Evolutionary conservation across 805 yeast species (phyloP), one percentile per base, ranked within the genome.

Genomic region (Sungouiella blattae): DNA sequence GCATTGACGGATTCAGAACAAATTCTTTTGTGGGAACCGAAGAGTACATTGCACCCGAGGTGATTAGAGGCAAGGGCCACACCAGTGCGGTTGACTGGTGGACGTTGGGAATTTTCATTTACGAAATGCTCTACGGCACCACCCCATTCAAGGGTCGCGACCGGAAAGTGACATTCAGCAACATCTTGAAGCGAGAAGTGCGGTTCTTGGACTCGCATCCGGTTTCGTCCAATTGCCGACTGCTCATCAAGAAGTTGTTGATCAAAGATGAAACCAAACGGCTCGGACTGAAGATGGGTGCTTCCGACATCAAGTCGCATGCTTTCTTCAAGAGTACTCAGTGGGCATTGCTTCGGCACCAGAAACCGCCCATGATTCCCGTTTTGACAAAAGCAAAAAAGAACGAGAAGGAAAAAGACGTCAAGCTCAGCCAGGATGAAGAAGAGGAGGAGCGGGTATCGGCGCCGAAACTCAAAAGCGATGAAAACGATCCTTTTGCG

Each of bases 71-170:
- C 1, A 86, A 89, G 49, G 98, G 98, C 2, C 99, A 93, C 52
- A 91, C 98, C 1, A 83, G 91, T 6, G 96, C 98, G 0, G 98
- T 93, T 12, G 99, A 93, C 60, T 93, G 98, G 98, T 93, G 99
- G 99, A 93, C 98, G 0, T 67, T 93, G 46, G 99, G 99, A 3
- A 88, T 93, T 14, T 72, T 93, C 50, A 68, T 88, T 16, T 94
- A 79, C 60, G 99, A 93, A 56, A 93, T 93, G 98, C 64, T 93
- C 15, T 89, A 78, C 59, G 98, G 98, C 1, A 84, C 87, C 6
- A 93, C 98, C 0, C 99, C 99, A 2, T 93, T 91, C 64, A 93
- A 93, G 63, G 98, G 98, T 5, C 69, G 77, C 23, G 87, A 82
- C 46, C 73, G 98, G 28, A 88, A 88, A 52, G 81, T 81, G 47